These are phyloP conservation scores for Niveomyces coronatus DNA, from an alignment of 2,329 filamentous ascomycete species.

Conservation along the genomic window DNA sequence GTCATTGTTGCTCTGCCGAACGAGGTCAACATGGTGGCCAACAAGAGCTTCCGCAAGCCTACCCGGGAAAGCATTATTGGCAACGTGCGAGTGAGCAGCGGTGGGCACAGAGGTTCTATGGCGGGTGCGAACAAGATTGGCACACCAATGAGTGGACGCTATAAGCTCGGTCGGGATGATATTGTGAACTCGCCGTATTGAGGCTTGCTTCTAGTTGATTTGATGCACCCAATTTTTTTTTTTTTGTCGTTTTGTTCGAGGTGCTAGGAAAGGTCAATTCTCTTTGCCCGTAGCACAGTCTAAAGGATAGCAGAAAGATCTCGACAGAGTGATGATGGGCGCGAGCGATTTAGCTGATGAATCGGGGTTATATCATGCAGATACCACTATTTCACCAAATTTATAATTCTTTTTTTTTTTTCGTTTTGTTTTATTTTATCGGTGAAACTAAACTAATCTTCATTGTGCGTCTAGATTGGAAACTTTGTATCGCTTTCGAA, in stretches of 20 bases:
- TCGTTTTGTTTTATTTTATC: too few species aligned
- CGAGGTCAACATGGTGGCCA: slow-evolving; percentile 95
- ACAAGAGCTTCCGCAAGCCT: slow-evolving; percentile 72
- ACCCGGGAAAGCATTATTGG: slow-evolving; percentile 87
- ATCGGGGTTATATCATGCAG: slow-evolving; percentile 5
- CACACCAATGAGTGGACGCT: slow-evolving; percentile 46
- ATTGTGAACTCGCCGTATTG: slow-evolving; percentile 62
- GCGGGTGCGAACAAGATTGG: slow-evolving; percentile 43
- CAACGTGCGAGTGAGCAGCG: slow-evolving; percentile 37
- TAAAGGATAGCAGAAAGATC: too few species aligned
- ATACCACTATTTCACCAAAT: slow-evolving; percentile 8
- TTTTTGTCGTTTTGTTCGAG: background rate
- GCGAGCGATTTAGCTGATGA: too few species aligned
- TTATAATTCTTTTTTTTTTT: background rate
- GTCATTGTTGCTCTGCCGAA: slow-evolving; percentile 95
- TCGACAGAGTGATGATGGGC: too few species aligned
- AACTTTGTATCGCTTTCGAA: too few species aligned
- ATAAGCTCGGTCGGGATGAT: slow-evolving; percentile 69
- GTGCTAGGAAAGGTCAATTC: background rate
- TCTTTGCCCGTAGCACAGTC: too few species aligned
- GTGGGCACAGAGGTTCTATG: slow-evolving; percentile 37
- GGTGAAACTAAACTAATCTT: background rate
- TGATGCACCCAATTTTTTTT: background rate
- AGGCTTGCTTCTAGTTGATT: background rate
- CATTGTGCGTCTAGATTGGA: too few species aligned